Evolutionary conservation across 306 rosid species (phyloP).

Genomic region (Lathyrus oleraceus): DNA sequence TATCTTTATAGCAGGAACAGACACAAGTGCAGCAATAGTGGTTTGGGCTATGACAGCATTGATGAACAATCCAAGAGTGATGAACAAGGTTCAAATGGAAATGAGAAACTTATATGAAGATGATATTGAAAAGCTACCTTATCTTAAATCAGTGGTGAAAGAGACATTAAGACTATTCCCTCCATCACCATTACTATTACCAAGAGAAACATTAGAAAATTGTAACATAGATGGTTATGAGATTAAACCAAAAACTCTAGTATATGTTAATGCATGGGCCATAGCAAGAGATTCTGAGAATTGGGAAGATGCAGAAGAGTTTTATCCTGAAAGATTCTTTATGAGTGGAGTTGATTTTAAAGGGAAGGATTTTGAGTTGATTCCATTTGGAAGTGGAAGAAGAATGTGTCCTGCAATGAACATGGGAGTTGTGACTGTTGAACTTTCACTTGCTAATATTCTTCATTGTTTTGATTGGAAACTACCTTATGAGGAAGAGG

Average conservation of each 20-base stretch:
- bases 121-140: conserved; percentile 41
- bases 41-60: conserved; percentile 43
- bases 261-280: conserved; percentile 38
- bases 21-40: conserved; percentile 18
- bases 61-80: conserved; percentile 27
- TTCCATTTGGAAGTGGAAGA: conserved; percentile 48
- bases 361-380: conserved; percentile 36
- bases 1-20: conserved; percentile 46
- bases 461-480: conserved; percentile 41
- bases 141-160: conserved; percentile 42
- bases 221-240: conserved; percentile 40
- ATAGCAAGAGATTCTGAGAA: conserved; percentile 42
- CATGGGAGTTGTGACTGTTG: conserved; percentile 26
- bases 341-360: conserved; percentile 19
- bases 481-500: conserved; percentile 14
- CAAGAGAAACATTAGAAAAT: conserved; percentile 35
- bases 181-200: conserved; percentile 39
- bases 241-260: conserved; percentile 34
- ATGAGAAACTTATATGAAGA: conserved; percentile 29
- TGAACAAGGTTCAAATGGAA: conserved; percentile 36
- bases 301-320: conserved; percentile 36
- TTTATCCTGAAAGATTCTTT: conserved; percentile 41
- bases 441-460: conserved; percentile 42
- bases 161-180: conserved; percentile 45
- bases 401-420: conserved; percentile 43